Base-by-base conservation (phyloP, 306 rosid species). In the Malus orientalis region DNA sequence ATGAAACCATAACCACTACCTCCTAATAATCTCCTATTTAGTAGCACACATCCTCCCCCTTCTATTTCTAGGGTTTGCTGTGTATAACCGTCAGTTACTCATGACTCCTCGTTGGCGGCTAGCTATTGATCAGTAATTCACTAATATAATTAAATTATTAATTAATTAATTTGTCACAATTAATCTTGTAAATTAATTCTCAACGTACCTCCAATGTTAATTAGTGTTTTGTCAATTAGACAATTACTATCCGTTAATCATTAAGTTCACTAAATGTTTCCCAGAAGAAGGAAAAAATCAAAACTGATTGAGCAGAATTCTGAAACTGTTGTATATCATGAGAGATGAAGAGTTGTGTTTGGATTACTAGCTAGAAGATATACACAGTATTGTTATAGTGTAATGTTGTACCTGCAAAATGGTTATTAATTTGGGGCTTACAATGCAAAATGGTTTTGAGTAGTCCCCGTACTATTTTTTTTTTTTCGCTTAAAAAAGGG, bases 11-110 rank as follows among this genome's bases (percentile, higher is more conserved):
- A 65, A 51, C 64, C 72, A 53, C 73, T 67, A 23, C 53, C 38
- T 33, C 67, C 67, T 13, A 58, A 33, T 73, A 27, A 33, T 32
- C 70, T 27, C 78, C 78, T 44, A 44, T 3, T 74, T 61, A 20
- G 45, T 60, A 29, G 75, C 70, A 22, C 30, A 40, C 57, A 40
- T 42, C 16, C 9, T 59, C n/a, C 58, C 49, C 67, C 73, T 59
- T 45, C 32, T 47, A 58, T 60, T 78, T 59, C 74, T 67, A 76
- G 73, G 73, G 73, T 66, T 76, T 75, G 38, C 10, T 38, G 11
- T 38, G 14, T n/a, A 22, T 75, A 76, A 67, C 79, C 74, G 73
- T 9, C 62, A 10, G 13, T 22, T 22, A 4, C 67, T 47, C 32
- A 58, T 38, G 60, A 74, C 18, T 62, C 54, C 61, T 74, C 45